Conservation (phyloP, 2,329 filamentous ascomycete genomes). For the Clarireedia monteithiana region DNA sequence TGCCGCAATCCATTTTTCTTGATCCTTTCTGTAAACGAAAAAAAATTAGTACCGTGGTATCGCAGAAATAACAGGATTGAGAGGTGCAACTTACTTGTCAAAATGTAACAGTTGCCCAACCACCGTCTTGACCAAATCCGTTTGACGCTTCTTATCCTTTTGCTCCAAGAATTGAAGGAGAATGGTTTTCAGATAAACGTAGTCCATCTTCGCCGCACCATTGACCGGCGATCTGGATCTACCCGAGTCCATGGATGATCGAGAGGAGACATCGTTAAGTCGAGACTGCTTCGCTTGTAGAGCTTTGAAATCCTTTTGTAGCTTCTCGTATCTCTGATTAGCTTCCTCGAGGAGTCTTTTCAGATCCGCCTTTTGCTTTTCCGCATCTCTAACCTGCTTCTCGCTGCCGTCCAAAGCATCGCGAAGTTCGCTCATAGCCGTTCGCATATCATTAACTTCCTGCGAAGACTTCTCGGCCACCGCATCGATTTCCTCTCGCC, state of each 20-base stretch:
- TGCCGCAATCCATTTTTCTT: constrained; percentile 79
- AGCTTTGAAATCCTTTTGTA: constrained; percentile 57
- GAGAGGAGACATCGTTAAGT: constrained; percentile 26
- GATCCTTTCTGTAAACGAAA: constrained; percentile 50
- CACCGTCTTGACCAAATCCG: constrained; percentile 65
- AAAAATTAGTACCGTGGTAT: constrained; percentile 4
- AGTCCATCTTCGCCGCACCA: constrained; percentile 22
- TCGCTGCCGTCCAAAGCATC: constrained; percentile 83
- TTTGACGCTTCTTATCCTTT: constrained; percentile 67
- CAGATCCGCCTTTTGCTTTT: constrained; percentile 73
- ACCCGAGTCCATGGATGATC: constrained; percentile 30
- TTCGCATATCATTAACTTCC: constrained; percentile 68
- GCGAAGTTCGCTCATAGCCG: constrained; percentile 69
- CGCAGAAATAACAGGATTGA: background rate
- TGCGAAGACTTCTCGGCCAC: constrained; percentile 59
- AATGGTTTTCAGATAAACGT: constrained; percentile 68
- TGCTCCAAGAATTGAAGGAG: constrained; percentile 75
- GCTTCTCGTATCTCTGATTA: constrained; percentile 68
- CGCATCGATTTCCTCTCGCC: constrained; percentile 69
- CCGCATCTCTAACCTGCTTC: constrained; percentile 71
- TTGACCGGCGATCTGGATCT: constrained; percentile 19
- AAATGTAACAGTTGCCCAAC: constrained; percentile 69
- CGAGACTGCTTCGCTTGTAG: constrained; percentile 38
- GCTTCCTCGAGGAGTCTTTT: constrained; percentile 71
- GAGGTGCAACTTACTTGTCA: constrained; percentile 52